A percentile compares a stretch with the other conserved stretches of the same genome.
These are phyloP conservation scores for Mycena metata DNA, from an alignment of 768 basidiomycete genomes.

Conservation along the genomic window DNA sequence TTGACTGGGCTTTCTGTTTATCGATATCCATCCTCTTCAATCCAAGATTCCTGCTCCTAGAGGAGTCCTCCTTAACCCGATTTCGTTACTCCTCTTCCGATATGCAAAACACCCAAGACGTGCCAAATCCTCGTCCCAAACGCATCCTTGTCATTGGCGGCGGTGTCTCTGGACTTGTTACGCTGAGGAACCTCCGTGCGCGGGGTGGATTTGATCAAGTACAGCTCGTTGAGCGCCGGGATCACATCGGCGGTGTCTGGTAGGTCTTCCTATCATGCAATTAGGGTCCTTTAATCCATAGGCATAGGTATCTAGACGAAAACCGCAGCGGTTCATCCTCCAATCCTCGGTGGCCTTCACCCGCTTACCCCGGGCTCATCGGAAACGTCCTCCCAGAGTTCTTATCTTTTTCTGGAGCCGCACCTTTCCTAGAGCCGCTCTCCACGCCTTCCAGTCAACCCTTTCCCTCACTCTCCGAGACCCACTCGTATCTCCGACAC, in stretches of 20 bases:
- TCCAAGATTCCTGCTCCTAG: too few relatives aligned
- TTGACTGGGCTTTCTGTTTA: too few relatives aligned
- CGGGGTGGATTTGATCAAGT: constrained; percentile 42
- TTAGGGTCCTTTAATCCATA: background rate
- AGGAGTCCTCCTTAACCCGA: too few relatives aligned
- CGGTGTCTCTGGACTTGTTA: constrained; percentile 49
- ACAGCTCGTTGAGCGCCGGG: constrained; percentile 49
- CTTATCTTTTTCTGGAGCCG: constrained; percentile 53
- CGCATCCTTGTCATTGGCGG: constrained; percentile 47
- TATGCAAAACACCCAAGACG: background rate
- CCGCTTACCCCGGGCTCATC: constrained; percentile 62
- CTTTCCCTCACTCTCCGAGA: constrained; percentile 56
- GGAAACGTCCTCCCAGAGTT: constrained; percentile 66
- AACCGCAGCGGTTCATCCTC: constrained; percentile 8
- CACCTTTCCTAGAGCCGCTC: constrained; percentile 50
- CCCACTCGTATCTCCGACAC: constrained; percentile 51
- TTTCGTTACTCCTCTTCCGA: too few relatives aligned
- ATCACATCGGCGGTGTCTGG: constrained; percentile 51
- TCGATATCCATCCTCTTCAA: too few relatives aligned
- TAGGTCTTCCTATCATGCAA: constrained; percentile 13
- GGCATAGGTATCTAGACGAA: constrained; percentile 50
- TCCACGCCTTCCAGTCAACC: constrained; percentile 49
- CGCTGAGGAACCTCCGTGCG: constrained; percentile 48
- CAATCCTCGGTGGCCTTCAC: constrained; percentile 60
- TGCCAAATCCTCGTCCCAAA: constrained; percentile 18